Percentiles rank a stretch among this genome's conserved stretches.
Evolutionary conservation across 305 asterid genomes (phyloP).

Genomic region (Fraxinus sp.): DNA sequence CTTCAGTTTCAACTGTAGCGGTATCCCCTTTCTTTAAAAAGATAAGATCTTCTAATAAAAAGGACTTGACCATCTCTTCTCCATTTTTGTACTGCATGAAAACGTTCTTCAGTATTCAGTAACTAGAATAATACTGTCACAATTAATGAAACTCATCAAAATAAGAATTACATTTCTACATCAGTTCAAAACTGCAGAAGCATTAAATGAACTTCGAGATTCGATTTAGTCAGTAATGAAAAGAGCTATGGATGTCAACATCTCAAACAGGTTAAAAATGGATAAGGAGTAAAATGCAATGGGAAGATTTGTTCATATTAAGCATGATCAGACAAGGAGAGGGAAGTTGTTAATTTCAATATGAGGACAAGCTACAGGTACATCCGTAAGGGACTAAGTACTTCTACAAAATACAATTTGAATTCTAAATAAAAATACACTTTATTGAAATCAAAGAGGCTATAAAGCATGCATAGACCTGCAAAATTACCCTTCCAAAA

Average conservation of each 20-base stretch:
- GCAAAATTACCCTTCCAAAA: neutral
- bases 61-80: constrained; percentile 33
- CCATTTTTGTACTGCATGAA: constrained; percentile 58
- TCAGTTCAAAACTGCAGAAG: neutral
- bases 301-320: neutral
- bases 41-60: constrained; percentile 54
- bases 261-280: neutral
- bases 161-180: neutral
- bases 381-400: neutral
- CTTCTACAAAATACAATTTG: neutral
- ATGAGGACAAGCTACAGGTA: neutral
- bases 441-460: neutral
- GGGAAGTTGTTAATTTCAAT: neutral
- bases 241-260: neutral
- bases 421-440: neutral
- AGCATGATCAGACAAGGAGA: neutral
- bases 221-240: neutral
- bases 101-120: constrained; percentile 19
- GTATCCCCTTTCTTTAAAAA: constrained; percentile 39
- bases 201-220: neutral
- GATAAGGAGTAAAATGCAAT: neutral
- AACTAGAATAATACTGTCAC: neutral
- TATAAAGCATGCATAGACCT: neutral
- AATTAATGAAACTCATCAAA: neutral
- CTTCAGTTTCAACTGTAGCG: constrained; percentile 32